phyloP scores from a whole-genome alignment of 306 rosid genomes.

The Quercus gilva region DNA sequence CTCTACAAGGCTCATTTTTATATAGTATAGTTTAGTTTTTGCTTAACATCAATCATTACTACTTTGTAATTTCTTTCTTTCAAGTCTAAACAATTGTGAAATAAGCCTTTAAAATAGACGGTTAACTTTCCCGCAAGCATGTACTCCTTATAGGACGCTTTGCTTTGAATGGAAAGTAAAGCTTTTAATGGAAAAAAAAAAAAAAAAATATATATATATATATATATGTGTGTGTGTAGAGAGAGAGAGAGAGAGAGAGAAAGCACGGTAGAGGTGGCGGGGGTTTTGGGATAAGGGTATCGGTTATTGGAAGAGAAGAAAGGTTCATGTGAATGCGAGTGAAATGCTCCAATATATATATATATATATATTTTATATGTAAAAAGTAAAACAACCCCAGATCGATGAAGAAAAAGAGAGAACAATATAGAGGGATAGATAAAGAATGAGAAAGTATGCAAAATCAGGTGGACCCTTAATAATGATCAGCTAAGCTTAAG shows the following conservation, averaged over 20 bases:
- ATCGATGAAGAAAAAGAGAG: too few species aligned
- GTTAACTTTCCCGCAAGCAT: conserved; percentile 55
- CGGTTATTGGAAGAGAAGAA: conserved; percentile 45
- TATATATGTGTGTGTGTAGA: background rate
- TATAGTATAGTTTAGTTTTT: background rate
- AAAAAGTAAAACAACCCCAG: too few species aligned
- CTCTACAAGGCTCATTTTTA: conserved; percentile 8
- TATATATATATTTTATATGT: too few species aligned
- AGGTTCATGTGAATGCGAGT: conserved; percentile 22
- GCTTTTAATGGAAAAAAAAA: background rate
- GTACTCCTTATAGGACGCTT: conserved; percentile 37
- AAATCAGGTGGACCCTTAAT: background rate
- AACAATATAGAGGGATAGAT: too few species aligned
- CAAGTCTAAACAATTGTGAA: conserved; percentile 24
- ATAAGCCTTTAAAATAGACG: conserved; percentile 21
- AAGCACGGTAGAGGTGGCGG: conserved; percentile 32
- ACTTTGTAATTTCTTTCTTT: background rate
- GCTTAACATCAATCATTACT: conserved; percentile 16
- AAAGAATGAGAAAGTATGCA: too few species aligned
- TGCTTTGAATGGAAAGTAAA: conserved; percentile 52
- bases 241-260: conserved; percentile 10
- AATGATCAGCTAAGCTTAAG: background rate
- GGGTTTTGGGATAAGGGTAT: conserved; percentile 30
- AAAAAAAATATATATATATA: too few species aligned
- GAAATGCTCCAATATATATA: background rate